Conservation (phyloP, 2,329 filamentous ascomycete species). For the Colletotrichum nymphaeae region DNA sequence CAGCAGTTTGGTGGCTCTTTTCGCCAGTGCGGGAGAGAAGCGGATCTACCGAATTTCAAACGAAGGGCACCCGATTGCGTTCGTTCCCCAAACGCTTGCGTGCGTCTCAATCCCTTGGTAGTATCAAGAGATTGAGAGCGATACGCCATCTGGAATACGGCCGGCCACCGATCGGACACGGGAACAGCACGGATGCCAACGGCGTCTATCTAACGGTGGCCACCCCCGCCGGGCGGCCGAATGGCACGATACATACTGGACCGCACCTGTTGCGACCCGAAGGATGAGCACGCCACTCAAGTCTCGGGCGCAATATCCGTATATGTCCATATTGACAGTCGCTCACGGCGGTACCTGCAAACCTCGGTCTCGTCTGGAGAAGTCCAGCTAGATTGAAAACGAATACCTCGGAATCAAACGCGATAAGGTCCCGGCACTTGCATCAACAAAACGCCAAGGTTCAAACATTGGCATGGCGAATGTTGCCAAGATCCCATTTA, state of each 20-base stretch:
- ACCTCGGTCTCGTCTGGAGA: not conserved
- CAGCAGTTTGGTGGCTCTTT: not conserved
- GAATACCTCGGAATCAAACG: not conserved
- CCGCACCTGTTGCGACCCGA: conserved; percentile 14
- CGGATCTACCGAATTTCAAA: not conserved
- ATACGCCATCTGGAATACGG: not conserved
- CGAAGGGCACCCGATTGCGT: not conserved
- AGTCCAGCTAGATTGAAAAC: not conserved
- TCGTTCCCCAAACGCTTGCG: not conserved
- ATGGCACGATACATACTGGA: not conserved
- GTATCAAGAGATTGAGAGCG: conserved; percentile 7
- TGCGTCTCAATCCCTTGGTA: conserved; percentile 13
- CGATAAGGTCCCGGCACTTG: conserved; percentile 28
- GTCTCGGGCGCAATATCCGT: conserved; percentile 25
- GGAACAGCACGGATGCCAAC: conserved; percentile 14
- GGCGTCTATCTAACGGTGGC: conserved; percentile 17
- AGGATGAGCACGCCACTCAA: conserved; percentile 25
- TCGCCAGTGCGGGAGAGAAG: not conserved
- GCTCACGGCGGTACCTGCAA: not conserved
- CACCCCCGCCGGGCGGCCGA: conserved; percentile 11
- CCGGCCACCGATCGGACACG: conserved; percentile 26
- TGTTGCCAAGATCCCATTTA: conserved; percentile 18
- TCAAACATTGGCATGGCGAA: not conserved
- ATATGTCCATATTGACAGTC: not conserved
- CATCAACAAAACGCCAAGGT: conserved; percentile 26